Conservation (phyloP, 148 eudicot genomes). For the Cornus kousa region DNA sequence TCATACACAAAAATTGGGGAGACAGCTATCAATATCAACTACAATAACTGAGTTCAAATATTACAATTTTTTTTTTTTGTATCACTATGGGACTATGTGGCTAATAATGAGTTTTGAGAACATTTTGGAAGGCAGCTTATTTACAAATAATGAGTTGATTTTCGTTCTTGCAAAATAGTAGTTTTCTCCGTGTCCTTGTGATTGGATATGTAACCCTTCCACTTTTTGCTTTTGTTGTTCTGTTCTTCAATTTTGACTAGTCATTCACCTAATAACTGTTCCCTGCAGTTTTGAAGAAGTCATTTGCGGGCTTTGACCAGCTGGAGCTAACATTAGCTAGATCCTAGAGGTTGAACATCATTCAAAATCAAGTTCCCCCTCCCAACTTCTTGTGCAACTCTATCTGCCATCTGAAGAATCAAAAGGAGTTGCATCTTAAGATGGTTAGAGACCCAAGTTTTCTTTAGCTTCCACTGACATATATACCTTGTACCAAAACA, state of each 20-base stretch:
- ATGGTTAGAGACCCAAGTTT: neutral
- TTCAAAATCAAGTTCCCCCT: neutral
- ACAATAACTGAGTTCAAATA: too few relatives aligned
- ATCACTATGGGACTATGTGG: neutral
- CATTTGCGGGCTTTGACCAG: conserved; percentile 1
- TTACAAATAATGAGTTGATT: neutral
- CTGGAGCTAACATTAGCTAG: neutral
- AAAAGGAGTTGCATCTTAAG: neutral
- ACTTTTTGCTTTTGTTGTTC: neutral
- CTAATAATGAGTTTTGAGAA: neutral
- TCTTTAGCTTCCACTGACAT: neutral
- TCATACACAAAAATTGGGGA: too few relatives aligned
- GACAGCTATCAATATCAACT: too few relatives aligned
- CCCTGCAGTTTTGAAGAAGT: conserved; percentile 1
- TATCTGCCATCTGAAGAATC: conserved; percentile 5
- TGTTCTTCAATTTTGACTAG: neutral
- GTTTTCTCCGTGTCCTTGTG: neutral
- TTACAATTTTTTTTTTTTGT: neutral
- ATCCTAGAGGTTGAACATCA: conserved; percentile 1
- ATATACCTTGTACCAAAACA: neutral
- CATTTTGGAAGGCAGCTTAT: neutral
- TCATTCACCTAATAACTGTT: neutral
- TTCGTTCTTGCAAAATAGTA: neutral
- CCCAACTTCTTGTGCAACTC: neutral
- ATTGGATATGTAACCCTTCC: neutral